Percentiles rank a stretch among this genome's conserved stretches.
Conservation (phyloP, 345 rosid genomes). For the Pistacia integerrima region DNA sequence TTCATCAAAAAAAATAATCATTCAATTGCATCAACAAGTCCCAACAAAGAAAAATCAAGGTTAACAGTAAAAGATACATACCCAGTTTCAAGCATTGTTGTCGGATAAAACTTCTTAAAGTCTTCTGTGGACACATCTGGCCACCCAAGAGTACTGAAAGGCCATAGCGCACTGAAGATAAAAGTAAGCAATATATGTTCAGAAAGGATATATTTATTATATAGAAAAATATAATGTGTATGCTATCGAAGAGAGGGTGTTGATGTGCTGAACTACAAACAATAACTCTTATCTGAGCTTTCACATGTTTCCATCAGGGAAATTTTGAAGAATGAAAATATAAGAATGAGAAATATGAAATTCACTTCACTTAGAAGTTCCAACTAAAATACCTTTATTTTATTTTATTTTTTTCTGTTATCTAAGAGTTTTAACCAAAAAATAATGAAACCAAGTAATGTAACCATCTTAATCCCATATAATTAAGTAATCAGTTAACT, state of each 20-base stretch:
- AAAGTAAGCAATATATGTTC: slow-evolving; percentile 16
- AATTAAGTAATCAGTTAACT: neutral
- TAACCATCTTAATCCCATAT: neutral
- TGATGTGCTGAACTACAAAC: too few species aligned
- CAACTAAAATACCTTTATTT: neutral
- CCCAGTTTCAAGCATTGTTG: slow-evolving; percentile 98
- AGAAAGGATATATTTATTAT: slow-evolving; percentile 12
- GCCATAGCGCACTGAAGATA: slow-evolving; percentile 82
- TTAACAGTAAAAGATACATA: slow-evolving; percentile 28
- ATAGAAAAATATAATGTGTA: slow-evolving; percentile 5
- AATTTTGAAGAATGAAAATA: neutral
- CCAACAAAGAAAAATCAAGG: neutral
- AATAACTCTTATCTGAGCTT: slow-evolving; percentile 9
- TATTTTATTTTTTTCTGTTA: too few species aligned
- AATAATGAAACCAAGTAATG: neutral
- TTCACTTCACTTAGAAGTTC: neutral
- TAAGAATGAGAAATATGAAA: neutral
- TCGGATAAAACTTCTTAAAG: slow-evolving; percentile 80
- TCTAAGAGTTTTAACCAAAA: neutral
- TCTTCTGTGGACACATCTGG: slow-evolving; percentile 79
- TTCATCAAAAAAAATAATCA: slow-evolving; percentile 1
- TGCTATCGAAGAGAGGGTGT: neutral
- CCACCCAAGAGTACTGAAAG: slow-evolving; percentile 99
- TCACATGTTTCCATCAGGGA: neutral
- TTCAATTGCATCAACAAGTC: slow-evolving; percentile 13